Percentiles rank a stretch among this genome's conserved stretches.
These are phyloP conservation scores for Boechera retrofracta DNA, from an alignment of 345 rosid genomes.

Conservation along the genomic window DNA sequence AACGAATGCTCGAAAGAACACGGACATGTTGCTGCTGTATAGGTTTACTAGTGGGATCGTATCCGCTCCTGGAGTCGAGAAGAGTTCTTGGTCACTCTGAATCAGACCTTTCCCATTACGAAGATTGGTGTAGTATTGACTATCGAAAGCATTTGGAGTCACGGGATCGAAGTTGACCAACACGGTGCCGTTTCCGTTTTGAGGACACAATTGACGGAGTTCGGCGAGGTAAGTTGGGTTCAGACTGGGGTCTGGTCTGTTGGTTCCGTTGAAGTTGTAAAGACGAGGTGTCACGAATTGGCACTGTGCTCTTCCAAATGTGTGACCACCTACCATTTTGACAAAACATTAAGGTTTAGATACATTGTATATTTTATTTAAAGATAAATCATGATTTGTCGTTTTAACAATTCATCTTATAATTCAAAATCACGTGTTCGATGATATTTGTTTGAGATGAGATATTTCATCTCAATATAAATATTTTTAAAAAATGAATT, in stretches of 20 bases:
- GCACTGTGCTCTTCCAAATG: conserved; percentile 69
- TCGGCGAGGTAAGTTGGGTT: conserved; percentile 46
- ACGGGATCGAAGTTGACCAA: conserved; percentile 52
- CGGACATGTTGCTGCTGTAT: conserved; percentile 37
- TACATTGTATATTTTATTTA: background rate
- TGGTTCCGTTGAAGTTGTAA: conserved; percentile 53
- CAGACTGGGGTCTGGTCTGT: conserved; percentile 57
- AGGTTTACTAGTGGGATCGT: conserved; percentile 36
- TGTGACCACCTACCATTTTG: conserved; percentile 63
- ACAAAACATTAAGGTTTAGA: conserved; percentile 4
- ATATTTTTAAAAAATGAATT: no score
- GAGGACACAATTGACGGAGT: conserved; percentile 55
- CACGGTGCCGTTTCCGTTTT: conserved; percentile 55
- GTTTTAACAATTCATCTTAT: background rate
- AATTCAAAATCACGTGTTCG: background rate
- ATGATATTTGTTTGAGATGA: background rate
- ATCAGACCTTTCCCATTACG: conserved; percentile 33
- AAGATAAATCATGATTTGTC: conserved; percentile 7
- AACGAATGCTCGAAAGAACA: conserved; percentile 55
- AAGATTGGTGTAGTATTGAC: conserved; percentile 58
- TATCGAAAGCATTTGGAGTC: conserved; percentile 58
- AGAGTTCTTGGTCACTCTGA: conserved; percentile 47
- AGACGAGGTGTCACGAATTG: conserved; percentile 47
- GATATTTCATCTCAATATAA: no score
- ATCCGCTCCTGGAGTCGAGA: conserved; percentile 44